Evolutionary conservation across 2,329 filamentous ascomycete species (phyloP), one percentile per base, ranked within the genome.

Genomic region (Nemania sp.): DNA sequence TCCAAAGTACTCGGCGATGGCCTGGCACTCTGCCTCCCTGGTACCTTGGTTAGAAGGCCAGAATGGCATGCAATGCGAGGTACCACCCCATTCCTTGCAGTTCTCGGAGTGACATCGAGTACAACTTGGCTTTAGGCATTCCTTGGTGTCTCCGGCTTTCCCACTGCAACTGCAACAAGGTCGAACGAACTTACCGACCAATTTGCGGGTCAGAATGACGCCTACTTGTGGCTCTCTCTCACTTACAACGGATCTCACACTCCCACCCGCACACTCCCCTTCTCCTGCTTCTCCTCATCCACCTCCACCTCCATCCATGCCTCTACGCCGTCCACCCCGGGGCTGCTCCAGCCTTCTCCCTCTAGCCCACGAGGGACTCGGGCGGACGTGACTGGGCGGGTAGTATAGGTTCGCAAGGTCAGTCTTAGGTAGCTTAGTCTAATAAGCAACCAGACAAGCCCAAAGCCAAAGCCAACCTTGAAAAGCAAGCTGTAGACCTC

Each of bases 61-160:
- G 43, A 39, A 63, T 42, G 57, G 64, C 62, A 65, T 57, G 60
- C 54, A 57, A 67, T 66, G 54, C 61, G 67, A 61, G 39, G 69
- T 71, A 67, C 66, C 62, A 64, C 50, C 63, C 64, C 65, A 68
- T 66, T 48, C 59, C 57, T 64, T 55, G 58, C 64, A 68, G 61
- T 51, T 60, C 55, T 54, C 52, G 54, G 37, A 70, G 65, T 68
- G 67, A 67, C 63, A 59, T 60, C 40, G 48, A 60, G 55, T 53
- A 45, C 49, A 54, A 46, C 34, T 64, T 56, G 59, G 50, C 64
- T 54, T 60, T 60, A 52, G 50, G 59, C 59, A 67, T 58, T 63
- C 51, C 53, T 63, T 60, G 59, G 56, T 59, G 57, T 58, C 47
- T 57, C 51, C 52, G 57, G 54, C 40, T 51, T 39, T 59, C 45